Base-by-base conservation (phyloP, 2,329 filamentous ascomycete genomes). In the Ceratocystis diversiconidia region DNA sequence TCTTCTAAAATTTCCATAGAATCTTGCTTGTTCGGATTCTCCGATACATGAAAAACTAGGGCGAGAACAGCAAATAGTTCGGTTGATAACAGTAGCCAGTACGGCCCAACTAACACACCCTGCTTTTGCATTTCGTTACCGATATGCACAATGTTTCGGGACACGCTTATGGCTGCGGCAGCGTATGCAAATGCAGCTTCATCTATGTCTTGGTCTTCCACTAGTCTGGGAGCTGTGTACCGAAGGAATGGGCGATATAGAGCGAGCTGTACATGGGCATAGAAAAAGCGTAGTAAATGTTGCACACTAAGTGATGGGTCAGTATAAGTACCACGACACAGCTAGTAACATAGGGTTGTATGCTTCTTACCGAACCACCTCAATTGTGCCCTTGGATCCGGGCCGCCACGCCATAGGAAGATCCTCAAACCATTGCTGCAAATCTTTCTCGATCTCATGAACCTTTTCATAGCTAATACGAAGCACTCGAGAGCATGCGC, bases 11-110 rank as follows among this genome's bases (percentile, higher is more conserved):
- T 87, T 68, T 95, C 91, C 63, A 87, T 81, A 5, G 87, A 86
- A 1, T 86, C 88, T 3, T 82, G 77, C 71, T 88, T 90, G 68
- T 89, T 84, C 0, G 88, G 87, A 69, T 92, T 92, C 72, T 92
- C 89, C 15, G 90, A 78, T 0, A 88, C 87, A 72, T 88, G 92
- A 72, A 90, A 94, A 0, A 92, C 79, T 59, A 94, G 78, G 0
- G 89, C 89, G 41, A 94, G 77, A 41, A 92, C 87, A 15, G 88
- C 86, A 72, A 91, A 92, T 75, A 90, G 92, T 17, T 89, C 87
- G 1, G 88, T 90, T 72, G 90, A 92, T 72, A 92, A 84, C 70
- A 89, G 88, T 72, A 92, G 92, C 89, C 89, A 94, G 74, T 90
- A 92, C 0, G 89, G 87, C 0, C 89, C 90, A 68, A 87, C 86